Evolutionary conservation across 2,329 filamentous ascomycete species (phyloP), one percentile per base, ranked within the genome.

Genomic region (Ascochyta fabae): DNA sequence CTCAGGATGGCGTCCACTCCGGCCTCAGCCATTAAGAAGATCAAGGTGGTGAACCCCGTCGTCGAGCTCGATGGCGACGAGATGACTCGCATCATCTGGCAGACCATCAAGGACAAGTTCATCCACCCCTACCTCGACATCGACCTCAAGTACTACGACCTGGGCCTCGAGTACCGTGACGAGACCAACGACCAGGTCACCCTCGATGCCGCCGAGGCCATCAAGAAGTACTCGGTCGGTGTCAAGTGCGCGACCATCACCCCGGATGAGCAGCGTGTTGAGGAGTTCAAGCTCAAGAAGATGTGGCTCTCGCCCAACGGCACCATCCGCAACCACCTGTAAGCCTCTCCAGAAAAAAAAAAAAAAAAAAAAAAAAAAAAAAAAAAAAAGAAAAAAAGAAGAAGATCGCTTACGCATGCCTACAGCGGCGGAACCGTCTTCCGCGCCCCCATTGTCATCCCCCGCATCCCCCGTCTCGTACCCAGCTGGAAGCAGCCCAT

Each of bases 161-260:
- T 96, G 69, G 95, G 95, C 60, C 86, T 98, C 63, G 88, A 91
- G 77, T 96, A 96, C 85, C 91, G 95, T 76, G 94, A 99, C 78
- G 80, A 96, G 86, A 98, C 95, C 76, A 88, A 96, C 77, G 95
- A 98, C 79, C 85, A 97, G 83, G 94, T 99, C 79, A 99, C 95
- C 2, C 78, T 93, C 68, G 95, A 98, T 75, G 91, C 94, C 51
- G 95, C 95, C 52, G 92, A 96, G 82, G 95, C 95, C 39, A 98
- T 98, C 83, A 93, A 96, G 86, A 96, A 97, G 85, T 97, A 98
- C 85, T 92, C 89, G 57, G 95, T 99, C 51, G 95, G 94, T 79
- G 92, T 99, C 82, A 99, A 99, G 85, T 99, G 95, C 79, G 95
- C 95, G 65, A 99, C 95, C 77, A 99, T 99, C 81, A 99, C 95